phyloP scores from a whole-genome alignment of 352 stramenopile species.

The Pythium aquatile region DNA sequence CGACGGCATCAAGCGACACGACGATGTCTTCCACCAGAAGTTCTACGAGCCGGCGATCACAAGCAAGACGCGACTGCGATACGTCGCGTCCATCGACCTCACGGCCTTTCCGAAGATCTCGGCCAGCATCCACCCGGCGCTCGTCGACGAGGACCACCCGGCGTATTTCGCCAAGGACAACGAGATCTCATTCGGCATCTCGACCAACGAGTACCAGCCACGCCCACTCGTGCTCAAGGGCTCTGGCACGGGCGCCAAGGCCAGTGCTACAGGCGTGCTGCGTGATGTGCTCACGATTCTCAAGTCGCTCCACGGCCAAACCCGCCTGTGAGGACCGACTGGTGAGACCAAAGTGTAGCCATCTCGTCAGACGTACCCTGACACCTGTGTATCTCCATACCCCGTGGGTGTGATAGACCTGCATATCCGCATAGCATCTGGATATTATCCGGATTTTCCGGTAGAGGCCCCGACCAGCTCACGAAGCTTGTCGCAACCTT shows the following conservation, averaged over 20 bases:
- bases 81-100: slow-evolving; percentile 68
- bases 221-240: slow-evolving; percentile 70
- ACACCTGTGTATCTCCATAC: background rate
- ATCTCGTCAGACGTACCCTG: slow-evolving; percentile 1
- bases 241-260: slow-evolving; percentile 53
- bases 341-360: slow-evolving; percentile 15
- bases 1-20: slow-evolving; percentile 46
- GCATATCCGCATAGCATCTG: slow-evolving; percentile 7
- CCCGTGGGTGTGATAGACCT: background rate
- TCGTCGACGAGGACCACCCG: slow-evolving; percentile 63
- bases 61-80: slow-evolving; percentile 56
- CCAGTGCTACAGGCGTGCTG: slow-evolving; percentile 69
- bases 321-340: background rate
- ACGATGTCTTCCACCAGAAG: slow-evolving; percentile 52
- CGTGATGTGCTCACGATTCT: slow-evolving; percentile 77
- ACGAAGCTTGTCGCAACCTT: background rate
- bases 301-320: slow-evolving; percentile 51
- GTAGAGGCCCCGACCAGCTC: slow-evolving; percentile 2
- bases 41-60: slow-evolving; percentile 47
- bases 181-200: slow-evolving; percentile 73
- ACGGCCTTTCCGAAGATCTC: slow-evolving; percentile 44
- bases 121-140: slow-evolving; percentile 46
- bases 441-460: slow-evolving; percentile 8
- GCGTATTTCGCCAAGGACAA: slow-evolving; percentile 62
- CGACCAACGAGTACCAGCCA: slow-evolving; percentile 68